A percentile compares a stretch with the other conserved stretches of the same genome.
These are phyloP conservation scores for Starmerella gropengiesseri DNA, from an alignment of 805 yeast species.

Conservation along the genomic window DNA sequence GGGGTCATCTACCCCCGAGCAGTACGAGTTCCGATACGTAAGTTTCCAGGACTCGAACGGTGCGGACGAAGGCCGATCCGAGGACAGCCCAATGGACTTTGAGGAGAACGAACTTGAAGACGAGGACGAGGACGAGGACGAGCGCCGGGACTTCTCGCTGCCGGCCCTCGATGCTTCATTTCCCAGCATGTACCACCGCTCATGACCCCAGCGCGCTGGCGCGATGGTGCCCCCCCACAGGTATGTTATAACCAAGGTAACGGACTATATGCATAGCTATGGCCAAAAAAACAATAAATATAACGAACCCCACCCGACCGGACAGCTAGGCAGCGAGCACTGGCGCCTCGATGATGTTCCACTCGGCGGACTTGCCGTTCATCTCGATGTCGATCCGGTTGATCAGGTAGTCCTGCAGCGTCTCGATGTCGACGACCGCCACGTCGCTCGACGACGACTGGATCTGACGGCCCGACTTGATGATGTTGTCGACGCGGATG, in stretches of 20 bases:
- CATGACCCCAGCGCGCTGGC: too few relatives aligned
- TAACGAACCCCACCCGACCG: too few relatives aligned
- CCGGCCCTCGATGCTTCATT: constrained; percentile 18
- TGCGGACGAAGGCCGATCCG: too few relatives aligned
- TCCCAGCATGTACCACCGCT: constrained; percentile 16
- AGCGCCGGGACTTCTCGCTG: constrained; percentile 11
- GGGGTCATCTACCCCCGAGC: not conserved
- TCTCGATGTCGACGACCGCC: constrained; percentile 20
- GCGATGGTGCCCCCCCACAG: too few relatives aligned
- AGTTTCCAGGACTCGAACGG: too few relatives aligned
- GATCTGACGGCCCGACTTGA: constrained; percentile 20
- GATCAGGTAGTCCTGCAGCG: constrained; percentile 24
- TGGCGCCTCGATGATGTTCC: constrained; percentile 29
- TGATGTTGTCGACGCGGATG: constrained; percentile 21
- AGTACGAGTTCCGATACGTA: too few relatives aligned
- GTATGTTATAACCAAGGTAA: too few relatives aligned
- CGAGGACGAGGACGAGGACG: constrained; percentile 5
- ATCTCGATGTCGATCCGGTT: constrained; percentile 25
- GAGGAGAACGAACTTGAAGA: constrained; percentile 4
- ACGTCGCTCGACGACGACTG: constrained; percentile 20
- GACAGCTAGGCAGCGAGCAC: not conserved
- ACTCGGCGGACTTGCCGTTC: constrained; percentile 30
- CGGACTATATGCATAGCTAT: too few relatives aligned
- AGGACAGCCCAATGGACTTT: not conserved
- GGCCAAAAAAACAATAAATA: too few relatives aligned